Percentiles rank a stretch among this genome's conserved stretches.
Conservation (phyloP, 805 yeast species). For the Candida multigemmis region DNA sequence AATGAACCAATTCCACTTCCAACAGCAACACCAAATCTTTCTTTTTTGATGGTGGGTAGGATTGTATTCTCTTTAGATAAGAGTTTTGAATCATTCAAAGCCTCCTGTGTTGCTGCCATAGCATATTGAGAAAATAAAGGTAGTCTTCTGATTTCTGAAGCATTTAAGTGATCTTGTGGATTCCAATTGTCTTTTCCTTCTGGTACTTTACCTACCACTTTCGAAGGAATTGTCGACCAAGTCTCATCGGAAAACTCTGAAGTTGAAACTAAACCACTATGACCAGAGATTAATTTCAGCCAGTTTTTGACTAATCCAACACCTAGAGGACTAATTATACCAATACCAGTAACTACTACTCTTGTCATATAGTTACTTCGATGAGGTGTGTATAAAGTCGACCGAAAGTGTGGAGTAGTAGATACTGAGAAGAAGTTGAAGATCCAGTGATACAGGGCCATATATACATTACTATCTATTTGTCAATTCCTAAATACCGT, state of each 20-base stretch:
- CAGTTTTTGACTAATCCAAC: slow-evolving; percentile 51
- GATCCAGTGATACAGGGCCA: too few relatives aligned
- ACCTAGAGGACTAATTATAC: slow-evolving; percentile 81
- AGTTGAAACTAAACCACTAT: slow-evolving; percentile 56
- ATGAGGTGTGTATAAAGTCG: too few relatives aligned
- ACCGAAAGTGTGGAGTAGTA: too few relatives aligned
- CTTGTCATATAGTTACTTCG: slow-evolving; percentile 22
- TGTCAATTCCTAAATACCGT: too few relatives aligned
- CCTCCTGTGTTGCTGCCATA: slow-evolving; percentile 67
- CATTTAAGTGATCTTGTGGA: slow-evolving; percentile 37
- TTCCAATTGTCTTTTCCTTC: slow-evolving; percentile 48
- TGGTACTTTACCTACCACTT: slow-evolving; percentile 73
- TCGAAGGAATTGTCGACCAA: slow-evolving; percentile 52
- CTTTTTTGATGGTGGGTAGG: too few relatives aligned
- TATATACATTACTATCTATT: too few relatives aligned
- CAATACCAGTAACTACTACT: slow-evolving; percentile 91
- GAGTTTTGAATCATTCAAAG: slow-evolving; percentile 54
- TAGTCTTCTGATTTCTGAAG: slow-evolving; percentile 47
- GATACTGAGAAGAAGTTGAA: too few relatives aligned
- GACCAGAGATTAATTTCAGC: slow-evolving; percentile 39
- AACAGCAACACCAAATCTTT: slow-evolving; percentile 63
- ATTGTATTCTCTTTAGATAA: too few relatives aligned
- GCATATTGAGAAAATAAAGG: slow-evolving; percentile 77
- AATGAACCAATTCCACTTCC: slow-evolving; percentile 93
- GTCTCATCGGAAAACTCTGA: slow-evolving; percentile 27